Conservation (phyloP, 2,329 filamentous ascomycete species). For the Cladophialophora immunda region DNA sequence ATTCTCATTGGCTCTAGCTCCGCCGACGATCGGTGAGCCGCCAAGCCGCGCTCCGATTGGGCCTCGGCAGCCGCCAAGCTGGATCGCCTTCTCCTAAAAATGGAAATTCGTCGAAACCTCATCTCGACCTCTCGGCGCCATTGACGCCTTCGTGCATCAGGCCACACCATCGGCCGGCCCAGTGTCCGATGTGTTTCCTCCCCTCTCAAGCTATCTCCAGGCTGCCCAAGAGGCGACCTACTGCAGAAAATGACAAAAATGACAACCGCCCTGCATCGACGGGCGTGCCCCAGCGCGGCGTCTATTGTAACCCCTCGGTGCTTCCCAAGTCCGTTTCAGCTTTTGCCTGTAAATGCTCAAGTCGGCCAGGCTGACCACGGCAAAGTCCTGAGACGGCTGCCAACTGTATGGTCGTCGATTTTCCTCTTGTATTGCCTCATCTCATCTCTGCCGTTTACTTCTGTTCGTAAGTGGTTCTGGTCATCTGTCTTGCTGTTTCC, state of each 20-base stretch:
- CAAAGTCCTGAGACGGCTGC: constrained; percentile 6
- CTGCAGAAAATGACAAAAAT: constrained; percentile 23
- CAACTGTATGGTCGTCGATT: constrained; percentile 20
- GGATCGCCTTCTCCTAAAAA: constrained; percentile 22
- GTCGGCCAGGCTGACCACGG: constrained; percentile 28
- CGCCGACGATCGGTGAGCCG: constrained; percentile 16
- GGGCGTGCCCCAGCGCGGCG: constrained; percentile 19
- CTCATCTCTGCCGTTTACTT: constrained; percentile 18
- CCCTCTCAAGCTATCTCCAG: neutral
- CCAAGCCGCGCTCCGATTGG: constrained; percentile 25
- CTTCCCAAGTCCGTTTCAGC: constrained; percentile 29
- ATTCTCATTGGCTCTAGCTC: constrained; percentile 21
- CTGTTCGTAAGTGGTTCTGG: constrained; percentile 16
- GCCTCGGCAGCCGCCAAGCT: constrained; percentile 26
- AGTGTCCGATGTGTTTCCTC: neutral
- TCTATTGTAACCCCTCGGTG: constrained; percentile 23
- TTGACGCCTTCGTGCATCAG: constrained; percentile 7
- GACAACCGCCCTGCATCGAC: constrained; percentile 10
- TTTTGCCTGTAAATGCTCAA: constrained; percentile 14
- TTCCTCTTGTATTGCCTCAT: constrained; percentile 22
- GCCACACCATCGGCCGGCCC: constrained; percentile 14
- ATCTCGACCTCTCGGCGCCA: neutral
- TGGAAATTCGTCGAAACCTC: constrained; percentile 16
- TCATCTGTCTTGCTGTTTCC: constrained; percentile 10
- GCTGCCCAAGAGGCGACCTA: constrained; percentile 8